Percentiles rank a stretch among this genome's conserved stretches.
Conservation (phyloP, 1,139 yeast genomes). For the Suhomyces panamericanus region DNA sequence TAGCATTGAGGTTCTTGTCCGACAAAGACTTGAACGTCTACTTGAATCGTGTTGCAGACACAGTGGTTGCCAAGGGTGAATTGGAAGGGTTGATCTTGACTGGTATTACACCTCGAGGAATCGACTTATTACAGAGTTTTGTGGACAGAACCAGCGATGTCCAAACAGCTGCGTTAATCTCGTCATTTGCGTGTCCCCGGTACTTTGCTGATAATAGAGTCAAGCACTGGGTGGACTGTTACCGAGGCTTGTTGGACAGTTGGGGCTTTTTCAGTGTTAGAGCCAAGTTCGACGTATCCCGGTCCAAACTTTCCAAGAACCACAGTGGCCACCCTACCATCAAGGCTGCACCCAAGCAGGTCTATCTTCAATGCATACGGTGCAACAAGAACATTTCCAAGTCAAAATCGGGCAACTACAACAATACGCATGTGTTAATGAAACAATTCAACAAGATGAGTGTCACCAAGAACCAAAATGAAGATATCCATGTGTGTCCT, state of each 20-base stretch:
- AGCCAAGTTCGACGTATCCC: conserved; percentile 80
- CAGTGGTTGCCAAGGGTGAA: conserved; percentile 76
- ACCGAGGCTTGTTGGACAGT: conserved; percentile 72
- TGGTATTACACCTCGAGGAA: conserved; percentile 83
- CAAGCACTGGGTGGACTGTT: conserved; percentile 75
- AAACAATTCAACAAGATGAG: conserved; percentile 42
- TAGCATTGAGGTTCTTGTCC: conserved; percentile 80
- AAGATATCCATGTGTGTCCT: conserved; percentile 57
- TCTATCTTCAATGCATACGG: conserved; percentile 74
- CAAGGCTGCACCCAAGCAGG: conserved; percentile 66
- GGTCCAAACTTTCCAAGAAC: conserved; percentile 64
- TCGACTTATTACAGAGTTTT: conserved; percentile 79
- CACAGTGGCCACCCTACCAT: conserved; percentile 49
- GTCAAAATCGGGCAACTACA: conserved; percentile 12
- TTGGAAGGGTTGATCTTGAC: conserved; percentile 88
- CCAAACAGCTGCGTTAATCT: conserved; percentile 85
- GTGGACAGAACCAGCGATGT: conserved; percentile 90
- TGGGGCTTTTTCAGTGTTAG: conserved; percentile 80
- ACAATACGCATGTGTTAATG: conserved; percentile 31
- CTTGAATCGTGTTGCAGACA: conserved; percentile 66
- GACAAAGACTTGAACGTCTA: conserved; percentile 74
- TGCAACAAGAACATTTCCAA: conserved; percentile 72
- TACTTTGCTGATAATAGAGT: conserved; percentile 72
- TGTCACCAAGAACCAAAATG: conserved; percentile 20
- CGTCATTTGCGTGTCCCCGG: conserved; percentile 80